These are phyloP conservation scores for Kluyveromyces lactis DNA, from an alignment of 805 yeast genomes.

Conservation along the genomic window DNA sequence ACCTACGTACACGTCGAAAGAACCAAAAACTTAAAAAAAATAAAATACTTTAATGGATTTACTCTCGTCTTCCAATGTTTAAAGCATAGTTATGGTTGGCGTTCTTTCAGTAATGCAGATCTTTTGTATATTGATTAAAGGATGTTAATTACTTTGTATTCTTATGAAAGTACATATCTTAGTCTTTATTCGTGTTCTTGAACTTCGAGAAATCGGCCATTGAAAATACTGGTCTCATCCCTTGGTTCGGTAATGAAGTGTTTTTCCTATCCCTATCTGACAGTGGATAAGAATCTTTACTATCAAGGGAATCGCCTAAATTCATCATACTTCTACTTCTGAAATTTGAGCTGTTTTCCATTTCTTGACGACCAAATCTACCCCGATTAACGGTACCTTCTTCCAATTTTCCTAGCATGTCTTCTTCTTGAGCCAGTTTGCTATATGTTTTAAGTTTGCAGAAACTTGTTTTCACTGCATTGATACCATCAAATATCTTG, in stretches of 20 bases:
- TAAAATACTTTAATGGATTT: no score
- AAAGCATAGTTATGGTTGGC: no score
- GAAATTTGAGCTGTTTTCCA: conserved; percentile 12
- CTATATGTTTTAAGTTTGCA: conserved; percentile 7
- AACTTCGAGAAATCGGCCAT: conserved; percentile 26
- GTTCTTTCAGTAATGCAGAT: no score
- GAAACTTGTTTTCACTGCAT: conserved; percentile 5
- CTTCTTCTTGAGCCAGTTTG: conserved; percentile 7
- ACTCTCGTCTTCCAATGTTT: no score
- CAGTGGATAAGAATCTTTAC: conserved; percentile 8
- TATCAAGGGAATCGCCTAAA: conserved; percentile 8
- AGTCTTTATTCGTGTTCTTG: conserved; percentile 7
- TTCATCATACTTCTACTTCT: conserved; percentile 27
- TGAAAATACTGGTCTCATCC: conserved; percentile 16
- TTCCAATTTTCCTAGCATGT: conserved; percentile 10
- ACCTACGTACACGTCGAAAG: no score
- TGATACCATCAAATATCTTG: conserved; percentile 1
- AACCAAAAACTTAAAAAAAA: no score
- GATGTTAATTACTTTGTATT: no score
- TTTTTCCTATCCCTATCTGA: conserved; percentile 3
- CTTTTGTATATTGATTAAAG: no score
- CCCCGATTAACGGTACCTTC: conserved; percentile 10
- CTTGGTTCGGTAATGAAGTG: conserved; percentile 4
- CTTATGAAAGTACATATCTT: no score
- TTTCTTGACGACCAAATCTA: conserved; percentile 6